These are phyloP conservation scores for Calonectria henricotiae DNA, from an alignment of 2,329 filamentous ascomycete genomes.

Conservation along the genomic window DNA sequence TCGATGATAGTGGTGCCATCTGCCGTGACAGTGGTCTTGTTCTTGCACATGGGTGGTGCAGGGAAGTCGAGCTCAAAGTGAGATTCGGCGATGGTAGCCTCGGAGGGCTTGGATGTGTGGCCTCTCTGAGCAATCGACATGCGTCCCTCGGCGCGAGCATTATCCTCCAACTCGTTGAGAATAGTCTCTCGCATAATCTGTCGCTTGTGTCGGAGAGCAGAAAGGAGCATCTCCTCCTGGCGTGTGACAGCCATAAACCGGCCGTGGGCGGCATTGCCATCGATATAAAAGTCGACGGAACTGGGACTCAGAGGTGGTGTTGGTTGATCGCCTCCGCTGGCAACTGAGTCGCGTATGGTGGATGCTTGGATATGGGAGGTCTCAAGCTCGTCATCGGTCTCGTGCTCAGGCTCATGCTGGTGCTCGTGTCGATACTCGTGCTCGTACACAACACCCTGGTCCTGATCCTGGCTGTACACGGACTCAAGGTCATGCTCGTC, in stretches of 20 bases:
- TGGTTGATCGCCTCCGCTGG: slow-evolving; percentile 59
- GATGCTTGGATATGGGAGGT: slow-evolving; percentile 41
- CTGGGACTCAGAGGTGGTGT: slow-evolving; percentile 70
- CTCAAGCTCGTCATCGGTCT: slow-evolving; percentile 38
- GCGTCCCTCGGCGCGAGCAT: slow-evolving; percentile 33
- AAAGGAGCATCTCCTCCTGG: slow-evolving; percentile 73
- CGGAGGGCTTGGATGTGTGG: slow-evolving; percentile 53
- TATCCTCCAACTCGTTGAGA: slow-evolving; percentile 62
- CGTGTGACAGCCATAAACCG: slow-evolving; percentile 73
- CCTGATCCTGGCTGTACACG: slow-evolving; percentile 44
- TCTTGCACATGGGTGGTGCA: slow-evolving; percentile 54
- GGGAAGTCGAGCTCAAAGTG: slow-evolving; percentile 58
- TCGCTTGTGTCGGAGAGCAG: slow-evolving; percentile 72
- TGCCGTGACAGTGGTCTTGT: slow-evolving; percentile 48
- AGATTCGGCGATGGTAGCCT: slow-evolving; percentile 54
- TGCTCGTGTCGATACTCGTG: not conserved
- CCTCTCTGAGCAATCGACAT: slow-evolving; percentile 35
- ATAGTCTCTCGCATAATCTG: slow-evolving; percentile 69
- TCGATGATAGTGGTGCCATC: slow-evolving; percentile 51
- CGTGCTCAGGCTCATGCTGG: slow-evolving; percentile 37
- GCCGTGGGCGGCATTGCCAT: slow-evolving; percentile 53
- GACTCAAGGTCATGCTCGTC: slow-evolving; percentile 44
- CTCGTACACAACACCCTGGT: slow-evolving; percentile 35
- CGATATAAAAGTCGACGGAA: slow-evolving; percentile 67
- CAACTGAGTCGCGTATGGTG: slow-evolving; percentile 47